Percentiles rank a stretch among this genome's conserved stretches.
Conservation (phyloP, 2,329 filamentous ascomycete species). For the Passalora sequoiae region DNA sequence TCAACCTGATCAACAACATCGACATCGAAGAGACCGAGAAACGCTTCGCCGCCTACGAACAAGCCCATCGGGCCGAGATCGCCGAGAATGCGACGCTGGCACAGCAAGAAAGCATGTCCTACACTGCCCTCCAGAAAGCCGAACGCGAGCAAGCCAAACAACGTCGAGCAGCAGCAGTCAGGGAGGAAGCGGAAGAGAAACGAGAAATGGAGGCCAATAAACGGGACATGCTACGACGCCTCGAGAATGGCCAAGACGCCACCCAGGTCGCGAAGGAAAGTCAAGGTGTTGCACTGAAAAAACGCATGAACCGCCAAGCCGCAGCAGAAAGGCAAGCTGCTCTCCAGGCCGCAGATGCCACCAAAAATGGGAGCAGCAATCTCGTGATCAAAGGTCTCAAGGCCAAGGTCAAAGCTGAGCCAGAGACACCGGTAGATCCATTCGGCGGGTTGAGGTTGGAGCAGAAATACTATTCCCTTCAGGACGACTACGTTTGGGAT, state of each 20-base stretch:
- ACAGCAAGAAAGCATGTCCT: conserved; percentile 44
- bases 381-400: conserved; percentile 75
- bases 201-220: conserved; percentile 58
- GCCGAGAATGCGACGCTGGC: conserved; percentile 46
- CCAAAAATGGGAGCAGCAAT: conserved; percentile 32
- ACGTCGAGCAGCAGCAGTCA: conserved; percentile 57
- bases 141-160: conserved; percentile 63
- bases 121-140: conserved; percentile 46
- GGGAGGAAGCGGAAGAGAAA: conserved; percentile 67
- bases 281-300: conserved; percentile 63
- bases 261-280: conserved; percentile 50
- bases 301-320: conserved; percentile 59
- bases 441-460: conserved; percentile 70
- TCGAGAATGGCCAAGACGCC: conserved; percentile 62
- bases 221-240: conserved; percentile 63
- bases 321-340: conserved; percentile 39
- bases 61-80: conserved; percentile 61
- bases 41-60: conserved; percentile 64
- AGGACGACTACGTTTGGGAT: conserved; percentile 66
- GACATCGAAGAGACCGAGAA: conserved; percentile 61
- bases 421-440: conserved; percentile 77
- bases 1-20: conserved; percentile 72
- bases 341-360: conserved; percentile 34
- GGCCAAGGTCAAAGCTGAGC: conserved; percentile 52
- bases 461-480: conserved; percentile 62